Evolutionary conservation across 2,329 filamentous ascomycete species (phyloP).

Genomic region (Sporothrix mexicana): DNA sequence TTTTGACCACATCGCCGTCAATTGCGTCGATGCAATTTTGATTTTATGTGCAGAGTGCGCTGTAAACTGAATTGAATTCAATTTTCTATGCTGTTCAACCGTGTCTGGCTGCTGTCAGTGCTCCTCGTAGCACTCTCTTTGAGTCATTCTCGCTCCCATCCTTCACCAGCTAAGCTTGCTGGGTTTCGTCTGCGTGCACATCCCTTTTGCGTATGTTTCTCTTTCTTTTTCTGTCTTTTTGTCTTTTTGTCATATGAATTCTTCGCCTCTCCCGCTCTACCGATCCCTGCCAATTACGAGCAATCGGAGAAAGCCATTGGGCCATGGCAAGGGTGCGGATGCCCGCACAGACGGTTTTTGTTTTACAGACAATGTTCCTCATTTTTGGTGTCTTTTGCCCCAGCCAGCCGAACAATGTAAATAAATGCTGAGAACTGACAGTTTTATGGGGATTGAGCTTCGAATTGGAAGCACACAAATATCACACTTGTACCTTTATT

Average conservation of each 20-base stretch:
- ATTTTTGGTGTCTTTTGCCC: not conserved
- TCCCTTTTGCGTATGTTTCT: constrained; percentile 12
- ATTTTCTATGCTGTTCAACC: not conserved
- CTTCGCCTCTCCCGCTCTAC: not conserved
- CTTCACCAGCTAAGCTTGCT: too few species aligned
- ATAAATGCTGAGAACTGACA: not conserved
- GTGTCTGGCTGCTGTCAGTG: not conserved
- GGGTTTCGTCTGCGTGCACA: not conserved
- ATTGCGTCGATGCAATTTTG: not conserved
- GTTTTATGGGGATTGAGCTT: too few species aligned
- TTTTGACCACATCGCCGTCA: not conserved
- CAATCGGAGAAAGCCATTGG: constrained; percentile 11
- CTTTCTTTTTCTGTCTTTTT: not conserved
- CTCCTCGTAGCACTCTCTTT: not conserved
- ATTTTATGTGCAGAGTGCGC: too few species aligned
- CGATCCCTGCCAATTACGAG: constrained; percentile 25
- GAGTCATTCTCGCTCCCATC: not conserved
- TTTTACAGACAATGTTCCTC: not conserved
- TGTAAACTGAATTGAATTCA: too few species aligned
- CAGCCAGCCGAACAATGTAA: not conserved
- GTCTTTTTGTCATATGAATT: not conserved
- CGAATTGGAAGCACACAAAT: too few species aligned
- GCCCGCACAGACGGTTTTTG: constrained; percentile 16
- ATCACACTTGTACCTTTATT: too few species aligned
- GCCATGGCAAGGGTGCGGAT: not conserved